Evolutionary conservation across 192 early-diverging fungal species (phyloP).

Genomic region (Chytriomyces sp.): DNA sequence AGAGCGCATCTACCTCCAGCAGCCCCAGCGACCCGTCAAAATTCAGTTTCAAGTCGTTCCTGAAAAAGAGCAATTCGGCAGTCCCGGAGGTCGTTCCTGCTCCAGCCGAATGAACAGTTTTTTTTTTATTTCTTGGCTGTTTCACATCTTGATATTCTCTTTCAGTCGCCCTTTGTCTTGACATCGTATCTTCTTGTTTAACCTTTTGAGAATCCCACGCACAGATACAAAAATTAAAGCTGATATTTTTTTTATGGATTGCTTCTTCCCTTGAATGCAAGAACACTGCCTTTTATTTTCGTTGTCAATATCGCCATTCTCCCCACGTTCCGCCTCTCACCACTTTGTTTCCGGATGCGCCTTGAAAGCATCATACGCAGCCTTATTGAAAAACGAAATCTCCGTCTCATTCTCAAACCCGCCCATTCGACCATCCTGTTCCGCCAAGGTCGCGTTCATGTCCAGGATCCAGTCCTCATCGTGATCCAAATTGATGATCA

Average conservation of each 20-base stretch:
- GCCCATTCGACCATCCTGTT: slow-evolving; percentile 18
- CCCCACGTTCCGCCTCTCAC: slow-evolving; percentile 41
- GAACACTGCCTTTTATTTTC: too few species aligned
- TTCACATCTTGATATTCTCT: background rate
- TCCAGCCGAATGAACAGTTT: too few species aligned
- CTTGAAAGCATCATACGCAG: slow-evolving; percentile 73
- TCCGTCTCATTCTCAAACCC: slow-evolving; percentile 78
- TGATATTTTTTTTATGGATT: too few species aligned
- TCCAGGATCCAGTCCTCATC: slow-evolving; percentile 53
- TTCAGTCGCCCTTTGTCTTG: background rate
- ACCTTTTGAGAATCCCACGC: too few species aligned
- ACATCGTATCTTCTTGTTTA: background rate
- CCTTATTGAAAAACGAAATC: slow-evolving; percentile 78
- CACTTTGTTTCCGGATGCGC: slow-evolving; percentile 81
- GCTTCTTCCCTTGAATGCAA: too few species aligned
- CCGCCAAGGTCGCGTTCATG: background rate
- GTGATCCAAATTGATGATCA: slow-evolving; percentile 87
- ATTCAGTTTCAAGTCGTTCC: background rate
- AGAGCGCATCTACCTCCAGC: background rate
- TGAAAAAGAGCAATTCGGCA: background rate
- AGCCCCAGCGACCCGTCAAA: background rate
- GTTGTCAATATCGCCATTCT: too few species aligned
- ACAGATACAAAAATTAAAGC: too few species aligned
- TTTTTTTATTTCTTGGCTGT: too few species aligned
- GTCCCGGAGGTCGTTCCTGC: too few species aligned